Base-by-base conservation (phyloP, 768 basidiomycete species). In the Gyrodon lividus region DNA sequence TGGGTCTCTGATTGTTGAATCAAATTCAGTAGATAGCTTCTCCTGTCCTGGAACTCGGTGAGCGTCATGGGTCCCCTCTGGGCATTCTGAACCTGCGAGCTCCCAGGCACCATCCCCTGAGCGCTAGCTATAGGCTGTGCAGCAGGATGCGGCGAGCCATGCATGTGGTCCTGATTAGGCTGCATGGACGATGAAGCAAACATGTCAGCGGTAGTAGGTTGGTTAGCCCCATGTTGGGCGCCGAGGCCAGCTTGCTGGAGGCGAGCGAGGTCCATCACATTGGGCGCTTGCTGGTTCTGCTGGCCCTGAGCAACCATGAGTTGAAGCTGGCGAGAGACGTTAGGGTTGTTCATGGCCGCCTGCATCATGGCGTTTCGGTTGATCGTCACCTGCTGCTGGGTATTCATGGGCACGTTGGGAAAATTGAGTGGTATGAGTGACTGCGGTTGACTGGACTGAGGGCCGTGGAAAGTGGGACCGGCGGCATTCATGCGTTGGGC, bases 291-390 rank as follows among this genome's bases (percentile, higher is more conserved):
- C 62, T 76, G 79, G 10, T 63, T 68, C 54, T 75, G 73, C 64
- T 77, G 77, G 58, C 75, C 74, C 51, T 76, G 77, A 16, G 77
- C 73, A 51, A 76, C 66, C 52, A 81, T 71, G 46, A 79, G 70
- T 42, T 78, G 79, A 22, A 82, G 65, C 62, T 69, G 59, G 53
- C 67, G 60, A 60, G 68, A 46, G 52, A 70, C 45, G 51, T 58
- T 56, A 12, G 63, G 28, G 38, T 70, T 59, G 46, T 24, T 51
- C 39, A 70, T 63, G 34, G 74, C 60, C 3, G 70, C 59, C 33
- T 75, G 74, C 46, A 75, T 54, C 69, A 77, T 71, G 16, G 70
- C 60, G 40, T 64, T 70, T 51, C 74, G 69, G 39, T 58, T 59
- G n/a, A 59, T 30, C 52, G 72, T 68, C 62, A 72, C 66, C 46